Percentiles rank a stretch among this genome's conserved stretches.
Evolutionary conservation across 257 asterid genomes (phyloP).

Genomic region (Henckelia pumila): DNA sequence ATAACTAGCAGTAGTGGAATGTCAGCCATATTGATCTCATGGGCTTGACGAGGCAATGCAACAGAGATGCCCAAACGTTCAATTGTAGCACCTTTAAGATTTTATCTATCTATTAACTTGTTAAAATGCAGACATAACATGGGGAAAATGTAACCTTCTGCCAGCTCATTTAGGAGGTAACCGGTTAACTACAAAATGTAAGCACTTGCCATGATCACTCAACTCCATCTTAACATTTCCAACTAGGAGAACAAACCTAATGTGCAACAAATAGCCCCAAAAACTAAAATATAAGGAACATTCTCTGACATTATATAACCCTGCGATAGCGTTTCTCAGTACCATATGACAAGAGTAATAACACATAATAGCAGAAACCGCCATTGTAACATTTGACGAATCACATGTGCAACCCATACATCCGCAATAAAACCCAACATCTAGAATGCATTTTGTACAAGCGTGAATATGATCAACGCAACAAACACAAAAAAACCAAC

Average conservation of each 20-base stretch:
- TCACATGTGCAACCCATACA: conserved; percentile 4
- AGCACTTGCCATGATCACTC: not conserved
- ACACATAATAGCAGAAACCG: not conserved
- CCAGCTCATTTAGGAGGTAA: not conserved
- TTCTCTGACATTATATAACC: not conserved
- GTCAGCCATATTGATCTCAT: not conserved
- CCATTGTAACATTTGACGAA: not conserved
- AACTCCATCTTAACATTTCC: not conserved
- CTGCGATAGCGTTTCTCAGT: not conserved
- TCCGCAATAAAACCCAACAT: conserved; percentile 8
- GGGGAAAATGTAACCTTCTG: not conserved
- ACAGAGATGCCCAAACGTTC: not conserved
- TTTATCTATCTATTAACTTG: not conserved
- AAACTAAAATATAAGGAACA: not conserved
- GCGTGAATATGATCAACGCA: too few species aligned
- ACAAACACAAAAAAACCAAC: not conserved
- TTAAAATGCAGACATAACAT: not conserved
- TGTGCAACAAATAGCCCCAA: not conserved
- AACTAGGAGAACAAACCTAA: not conserved
- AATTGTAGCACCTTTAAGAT: not conserved
- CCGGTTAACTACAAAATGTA: not conserved
- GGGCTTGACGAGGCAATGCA: not conserved
- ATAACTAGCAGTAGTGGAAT: not conserved
- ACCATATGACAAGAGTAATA: not conserved
- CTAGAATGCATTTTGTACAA: not conserved